Base-by-base conservation (phyloP, 2,329 filamentous ascomycete species). In the Colletotrichum liriopes region DNA sequence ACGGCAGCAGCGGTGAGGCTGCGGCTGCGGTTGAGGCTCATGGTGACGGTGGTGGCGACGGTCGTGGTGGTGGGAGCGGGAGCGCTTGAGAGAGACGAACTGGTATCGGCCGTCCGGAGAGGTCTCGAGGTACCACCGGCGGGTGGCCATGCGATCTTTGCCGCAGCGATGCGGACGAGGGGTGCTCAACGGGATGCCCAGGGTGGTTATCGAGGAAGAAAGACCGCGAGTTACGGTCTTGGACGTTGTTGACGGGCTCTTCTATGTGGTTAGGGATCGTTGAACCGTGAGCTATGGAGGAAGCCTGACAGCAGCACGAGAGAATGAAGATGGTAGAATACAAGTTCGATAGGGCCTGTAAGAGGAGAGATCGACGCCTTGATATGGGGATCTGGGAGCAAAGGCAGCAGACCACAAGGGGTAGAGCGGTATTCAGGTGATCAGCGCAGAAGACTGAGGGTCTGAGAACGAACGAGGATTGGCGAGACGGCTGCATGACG, bases 41-140 rank as follows among this genome's bases (percentile, higher is more conserved):
- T 77, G 78, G 68, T 78, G 75, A 61, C 79, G 79, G 58, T 78
- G 77, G 23, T 43, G 60, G 41, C 80, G 79, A 54, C 75, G 76
- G 64, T 79, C 77, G 56, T 79, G 76, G 49, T 81, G 67, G 26
- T 82, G 79, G 3, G 82, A 83, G 67, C 78, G 79, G 23, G 82
- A 83, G 65, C 82, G 81, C 75, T 83, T 84, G 78, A 84, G 74
- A 54, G 80, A 77, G 32, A 85, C 82, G 65, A 82, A 82, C 68
- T 83, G 82, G 39, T 77, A 76, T 45, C 76, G 78, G 23, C 82
- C 83, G 16, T 78, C 76, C 14, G 80, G 74, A 8, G 77, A 75
- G 18, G 80, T 81, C 74, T 84, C 82, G 72, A 84, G 75, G 63
- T 79, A 83, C 75, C 78, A 81, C 29, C 79, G 80, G 69, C 78